Evolutionary conservation across 148 eudicot genomes (phyloP).

Genomic region (Rhododendron williamsianum): DNA sequence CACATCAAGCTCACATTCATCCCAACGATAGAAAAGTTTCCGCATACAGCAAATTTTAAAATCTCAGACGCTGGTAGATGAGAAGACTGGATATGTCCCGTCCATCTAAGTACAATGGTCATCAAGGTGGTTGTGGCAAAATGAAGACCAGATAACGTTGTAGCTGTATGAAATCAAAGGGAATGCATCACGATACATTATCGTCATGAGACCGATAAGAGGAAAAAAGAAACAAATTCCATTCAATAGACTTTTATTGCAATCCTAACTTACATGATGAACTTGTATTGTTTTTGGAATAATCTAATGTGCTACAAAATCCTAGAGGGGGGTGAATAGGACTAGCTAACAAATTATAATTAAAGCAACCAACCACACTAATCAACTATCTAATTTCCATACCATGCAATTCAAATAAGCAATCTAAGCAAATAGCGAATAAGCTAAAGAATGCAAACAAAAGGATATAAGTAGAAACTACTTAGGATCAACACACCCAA

Average conservation of each 20-base stretch:
- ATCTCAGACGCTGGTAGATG: slow-evolving; percentile 78
- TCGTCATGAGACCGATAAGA: not conserved
- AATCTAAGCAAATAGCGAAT: too few relatives aligned
- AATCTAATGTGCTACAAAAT: too few relatives aligned
- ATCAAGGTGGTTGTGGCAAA: slow-evolving; percentile 77
- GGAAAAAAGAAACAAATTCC: too few relatives aligned
- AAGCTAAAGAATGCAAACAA: too few relatives aligned
- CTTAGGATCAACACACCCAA: too few relatives aligned
- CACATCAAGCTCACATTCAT: slow-evolving; percentile 97
- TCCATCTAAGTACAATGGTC: slow-evolving; percentile 79
- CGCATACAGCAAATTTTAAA: slow-evolving; percentile 70
- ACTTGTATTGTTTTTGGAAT: not conserved
- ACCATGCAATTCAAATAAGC: too few relatives aligned
- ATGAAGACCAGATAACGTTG: slow-evolving; percentile 90
- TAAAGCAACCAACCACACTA: too few relatives aligned
- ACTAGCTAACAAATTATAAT: too few relatives aligned
- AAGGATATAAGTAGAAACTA: too few relatives aligned
- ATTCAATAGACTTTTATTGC: not conserved
- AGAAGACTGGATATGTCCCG: slow-evolving; percentile 77
- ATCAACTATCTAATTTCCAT: too few relatives aligned
- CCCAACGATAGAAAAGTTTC: slow-evolving; percentile 89
- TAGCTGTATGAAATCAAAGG: slow-evolving; percentile 61
- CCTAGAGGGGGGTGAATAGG: too few relatives aligned
- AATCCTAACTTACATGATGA: not conserved
- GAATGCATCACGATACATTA: slow-evolving; percentile 15